phyloP scores from a whole-genome alignment of 768 basidiomycete genomes.

The Paxillus involutus region DNA sequence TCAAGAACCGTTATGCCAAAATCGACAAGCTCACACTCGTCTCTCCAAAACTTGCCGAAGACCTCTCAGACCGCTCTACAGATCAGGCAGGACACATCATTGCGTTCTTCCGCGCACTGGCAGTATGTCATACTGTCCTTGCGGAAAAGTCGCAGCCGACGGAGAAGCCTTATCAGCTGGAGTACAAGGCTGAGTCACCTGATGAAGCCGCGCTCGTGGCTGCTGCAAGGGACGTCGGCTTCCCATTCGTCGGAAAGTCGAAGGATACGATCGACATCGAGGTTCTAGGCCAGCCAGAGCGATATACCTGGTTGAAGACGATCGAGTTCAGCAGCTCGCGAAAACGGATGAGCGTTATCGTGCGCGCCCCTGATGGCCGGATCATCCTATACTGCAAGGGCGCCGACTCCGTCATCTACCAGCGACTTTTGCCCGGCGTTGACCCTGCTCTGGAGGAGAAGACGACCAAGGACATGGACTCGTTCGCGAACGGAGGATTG shows the following conservation, averaged over 20 bases:
- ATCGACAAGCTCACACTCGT: constrained; percentile 83
- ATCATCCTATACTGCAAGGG: constrained; percentile 92
- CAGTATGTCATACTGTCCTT: constrained; percentile 90
- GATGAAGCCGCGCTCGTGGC: constrained; percentile 94
- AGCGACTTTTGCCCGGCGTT: constrained; percentile 75
- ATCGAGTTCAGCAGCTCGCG: constrained; percentile 94
- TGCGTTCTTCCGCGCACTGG: constrained; percentile 93
- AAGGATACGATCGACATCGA: constrained; percentile 84
- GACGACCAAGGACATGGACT: constrained; percentile 87
- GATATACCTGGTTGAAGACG: constrained; percentile 73
- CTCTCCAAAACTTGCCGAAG: constrained; percentile 79
- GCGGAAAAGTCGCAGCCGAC: constrained; percentile 71
- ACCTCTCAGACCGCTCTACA: constrained; percentile 61
- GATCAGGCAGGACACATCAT: constrained; percentile 67
- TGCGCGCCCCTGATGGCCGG: constrained; percentile 80
- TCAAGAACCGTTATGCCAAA: constrained; percentile 88
- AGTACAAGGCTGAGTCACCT: constrained; percentile 96
- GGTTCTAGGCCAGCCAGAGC: constrained; percentile 86
- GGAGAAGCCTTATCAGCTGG: constrained; percentile 58
- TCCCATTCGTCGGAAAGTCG: constrained; percentile 79
- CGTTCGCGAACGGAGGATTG: constrained; percentile 90
- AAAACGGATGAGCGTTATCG: constrained; percentile 94
- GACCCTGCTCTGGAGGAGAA: constrained; percentile 71
- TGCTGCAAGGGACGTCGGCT: constrained; percentile 90
- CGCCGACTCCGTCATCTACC: constrained; percentile 95